Evolutionary conservation across 148 eudicot genomes (phyloP).

Genomic region (Camellia lanceoleosa): DNA sequence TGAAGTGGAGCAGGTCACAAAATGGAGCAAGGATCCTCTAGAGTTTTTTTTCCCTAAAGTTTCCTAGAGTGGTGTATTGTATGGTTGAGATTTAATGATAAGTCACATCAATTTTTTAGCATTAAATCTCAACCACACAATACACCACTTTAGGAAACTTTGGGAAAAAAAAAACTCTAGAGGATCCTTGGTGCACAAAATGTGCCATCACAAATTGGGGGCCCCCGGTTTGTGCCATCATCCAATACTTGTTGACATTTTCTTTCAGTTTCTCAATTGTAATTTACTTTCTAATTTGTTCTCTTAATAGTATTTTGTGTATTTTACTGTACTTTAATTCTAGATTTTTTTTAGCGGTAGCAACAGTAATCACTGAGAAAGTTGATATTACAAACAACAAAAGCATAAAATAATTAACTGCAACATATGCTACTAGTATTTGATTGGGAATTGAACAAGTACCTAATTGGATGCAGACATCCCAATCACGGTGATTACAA

Average conservation of each 20-base stretch:
- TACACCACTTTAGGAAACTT: too few relatives aligned
- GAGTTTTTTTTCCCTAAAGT: too few relatives aligned
- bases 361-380: slow-evolving; percentile 14
- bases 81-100: too few relatives aligned
- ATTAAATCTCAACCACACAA: too few relatives aligned
- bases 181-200: too few relatives aligned
- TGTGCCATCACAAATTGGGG: slow-evolving; percentile 29
- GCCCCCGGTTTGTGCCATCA: slow-evolving; percentile 24
- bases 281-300: not conserved
- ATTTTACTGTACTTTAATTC: slow-evolving; percentile 13
- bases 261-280: slow-evolving; percentile 11
- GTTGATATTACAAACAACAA: not conserved
- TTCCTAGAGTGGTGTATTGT: too few relatives aligned
- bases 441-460: slow-evolving; percentile 6
- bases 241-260: slow-evolving; percentile 15
- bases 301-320: not conserved
- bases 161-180: too few relatives aligned
- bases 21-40: too few relatives aligned
- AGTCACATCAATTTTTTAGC: too few relatives aligned
- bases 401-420: slow-evolving; percentile 3
- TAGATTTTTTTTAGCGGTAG: slow-evolving; percentile 12
- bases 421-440: not conserved
- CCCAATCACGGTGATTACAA: slow-evolving; percentile 17
- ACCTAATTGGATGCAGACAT: slow-evolving; percentile 18
- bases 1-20: slow-evolving; percentile 13